Base-by-base conservation (phyloP, 441 rosid species). In the Macaranga tanarius region DNA sequence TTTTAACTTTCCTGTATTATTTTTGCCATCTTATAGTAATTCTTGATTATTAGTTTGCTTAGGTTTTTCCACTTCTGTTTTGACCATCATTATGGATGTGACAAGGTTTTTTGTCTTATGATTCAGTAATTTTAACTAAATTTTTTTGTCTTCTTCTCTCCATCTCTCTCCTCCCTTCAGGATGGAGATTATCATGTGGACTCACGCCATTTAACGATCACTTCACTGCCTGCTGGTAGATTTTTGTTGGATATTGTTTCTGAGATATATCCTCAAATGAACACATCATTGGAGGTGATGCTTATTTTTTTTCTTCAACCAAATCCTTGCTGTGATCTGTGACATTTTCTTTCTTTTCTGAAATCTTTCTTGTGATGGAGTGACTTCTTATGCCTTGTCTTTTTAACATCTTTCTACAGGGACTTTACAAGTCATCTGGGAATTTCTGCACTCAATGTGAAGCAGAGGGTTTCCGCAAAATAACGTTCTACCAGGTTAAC, bases 391-490 rank as follows among this genome's bases (percentile, higher is more conserved):
- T 59, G 31, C 42, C 55, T 73, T 73, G 19, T 10, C 20, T 44
- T 62, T 67, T 51, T 62, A 40, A n/a, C 9, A 59, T 75, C 52
- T 77, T 71, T 67, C 63, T 67, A 31, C 70, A 95, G 99, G 99
- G 98, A 64, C 97, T 95, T 71, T 95, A 91, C 90, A 89, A 87
- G 84, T 89, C 99, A 62, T 92, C 98, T 67, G 92, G 90, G 72
- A 91, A 87, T 80, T 93, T 90, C 82, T 92, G 98, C 84, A 92
- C 99, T 19, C 99, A 95, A 75, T 92, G 99, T 68, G 98, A 95
- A 88, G 96, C 96, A 22, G 99, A 95, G 84, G 99, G 97, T 73
- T 95, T 95, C 81, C 86, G 93, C 38, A 93, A 91, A 75, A 93
- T 93, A 52, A 95, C 98, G 61, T 93, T 82, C 80, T 95, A 90